These are phyloP conservation scores for Begonia peltatifolia DNA, from an alignment of 306 rosid species.

Conservation along the genomic window DNA sequence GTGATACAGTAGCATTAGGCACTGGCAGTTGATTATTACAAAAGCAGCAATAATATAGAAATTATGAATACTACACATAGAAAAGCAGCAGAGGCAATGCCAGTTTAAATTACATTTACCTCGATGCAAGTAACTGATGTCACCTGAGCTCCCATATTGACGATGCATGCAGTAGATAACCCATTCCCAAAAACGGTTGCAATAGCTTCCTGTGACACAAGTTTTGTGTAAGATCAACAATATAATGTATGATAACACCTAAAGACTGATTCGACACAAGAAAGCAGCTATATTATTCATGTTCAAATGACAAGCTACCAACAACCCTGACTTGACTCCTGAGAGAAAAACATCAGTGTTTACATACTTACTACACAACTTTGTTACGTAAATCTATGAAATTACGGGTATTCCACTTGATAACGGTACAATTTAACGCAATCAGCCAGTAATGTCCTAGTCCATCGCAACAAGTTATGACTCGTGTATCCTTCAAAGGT, in stretches of 20 bases:
- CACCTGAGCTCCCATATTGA: constrained; percentile 86
- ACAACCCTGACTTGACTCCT: background rate
- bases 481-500: no score
- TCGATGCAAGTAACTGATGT: constrained; percentile 84
- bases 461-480: no score
- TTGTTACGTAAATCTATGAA: no score
- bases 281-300: background rate
- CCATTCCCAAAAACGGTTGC: constrained; percentile 98
- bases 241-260: constrained; percentile 8
- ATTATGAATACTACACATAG: background rate
- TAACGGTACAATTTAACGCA: no score
- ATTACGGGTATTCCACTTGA: no score
- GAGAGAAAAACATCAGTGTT: no score
- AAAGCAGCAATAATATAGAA: background rate
- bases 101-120: constrained; percentile 30
- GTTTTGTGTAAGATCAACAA: constrained; percentile 14
- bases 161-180: constrained; percentile 84
- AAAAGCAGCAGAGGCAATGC: constrained; percentile 4
- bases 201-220: constrained; percentile 76
- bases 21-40: background rate
- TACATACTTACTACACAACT: no score
- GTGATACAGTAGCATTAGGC: background rate
- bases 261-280: background rate
- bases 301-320: background rate
- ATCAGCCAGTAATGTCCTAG: no score